Evolutionary conservation across 2,329 filamentous ascomycete genomes (phyloP).

Genomic region (Epichloe uncinata): DNA sequence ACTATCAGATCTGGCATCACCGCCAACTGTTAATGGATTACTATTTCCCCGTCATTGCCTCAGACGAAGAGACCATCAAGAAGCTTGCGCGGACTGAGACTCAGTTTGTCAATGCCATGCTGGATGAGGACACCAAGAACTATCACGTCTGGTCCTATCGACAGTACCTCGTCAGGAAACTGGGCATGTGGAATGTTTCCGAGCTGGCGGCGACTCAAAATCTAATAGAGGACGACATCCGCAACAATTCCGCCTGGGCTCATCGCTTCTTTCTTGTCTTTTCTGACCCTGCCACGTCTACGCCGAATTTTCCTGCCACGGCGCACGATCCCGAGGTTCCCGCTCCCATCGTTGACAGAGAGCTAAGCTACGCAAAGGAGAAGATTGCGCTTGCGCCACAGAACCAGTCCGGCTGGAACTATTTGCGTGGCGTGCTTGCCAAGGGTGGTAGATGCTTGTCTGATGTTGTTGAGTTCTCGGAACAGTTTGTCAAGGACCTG

Average conservation of each 20-base stretch:
- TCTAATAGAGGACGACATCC: slow-evolving; percentile 66
- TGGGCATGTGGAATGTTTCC: slow-evolving; percentile 56
- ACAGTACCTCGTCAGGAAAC: slow-evolving; percentile 51
- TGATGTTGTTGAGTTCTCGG: slow-evolving; percentile 33
- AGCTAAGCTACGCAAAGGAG: slow-evolving; percentile 59
- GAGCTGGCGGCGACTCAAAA: slow-evolving; percentile 60
- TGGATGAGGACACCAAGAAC: slow-evolving; percentile 82
- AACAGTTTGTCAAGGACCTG: slow-evolving; percentile 35
- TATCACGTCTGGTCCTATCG: slow-evolving; percentile 98
- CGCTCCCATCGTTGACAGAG: slow-evolving; percentile 52
- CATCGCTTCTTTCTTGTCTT: slow-evolving; percentile 94
- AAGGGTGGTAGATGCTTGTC: slow-evolving; percentile 45
- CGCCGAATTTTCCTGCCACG: slow-evolving; percentile 33
- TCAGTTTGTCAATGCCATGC: slow-evolving; percentile 66
- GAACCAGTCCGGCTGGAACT: slow-evolving; percentile 93
- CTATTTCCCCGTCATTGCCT: slow-evolving; percentile 46
- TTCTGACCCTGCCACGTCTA: slow-evolving; percentile 40
- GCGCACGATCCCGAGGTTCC: slow-evolving; percentile 44
- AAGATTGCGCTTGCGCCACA: slow-evolving; percentile 73
- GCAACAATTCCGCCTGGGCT: slow-evolving; percentile 97
- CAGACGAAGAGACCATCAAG: slow-evolving; percentile 41
- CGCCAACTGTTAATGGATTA: slow-evolving; percentile 51
- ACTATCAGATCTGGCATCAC: slow-evolving; percentile 95
- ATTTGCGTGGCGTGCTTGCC: slow-evolving; percentile 61
- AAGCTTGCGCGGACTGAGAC: slow-evolving; percentile 52